Conservation (phyloP, 495 filamentous ascomycete species). For the Collariella sp. region DNA sequence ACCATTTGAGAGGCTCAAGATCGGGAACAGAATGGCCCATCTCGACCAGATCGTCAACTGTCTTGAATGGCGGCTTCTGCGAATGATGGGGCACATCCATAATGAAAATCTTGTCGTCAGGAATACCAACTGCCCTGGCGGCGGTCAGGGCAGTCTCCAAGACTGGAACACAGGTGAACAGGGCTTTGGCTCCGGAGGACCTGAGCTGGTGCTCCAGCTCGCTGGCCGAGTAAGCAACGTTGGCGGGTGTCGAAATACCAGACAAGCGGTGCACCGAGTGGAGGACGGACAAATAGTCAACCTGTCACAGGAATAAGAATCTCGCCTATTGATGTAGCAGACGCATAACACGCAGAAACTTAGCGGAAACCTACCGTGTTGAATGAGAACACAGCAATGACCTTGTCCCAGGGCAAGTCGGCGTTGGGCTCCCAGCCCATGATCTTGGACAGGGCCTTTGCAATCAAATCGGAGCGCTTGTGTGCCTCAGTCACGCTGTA, state of each 20-base stretch:
- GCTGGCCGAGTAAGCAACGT: constrained; percentile 66
- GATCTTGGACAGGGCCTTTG: constrained; percentile 61
- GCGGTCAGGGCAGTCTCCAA: constrained; percentile 62
- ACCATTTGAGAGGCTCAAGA: constrained; percentile 60
- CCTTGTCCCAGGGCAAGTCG: constrained; percentile 81
- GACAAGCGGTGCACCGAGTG: constrained; percentile 71
- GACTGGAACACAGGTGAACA: constrained; percentile 75
- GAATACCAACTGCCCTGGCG: constrained; percentile 56
- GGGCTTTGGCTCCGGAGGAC: constrained; percentile 61
- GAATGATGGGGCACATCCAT: constrained; percentile 56
- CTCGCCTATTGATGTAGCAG: background rate
- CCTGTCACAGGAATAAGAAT: constrained; percentile 38
- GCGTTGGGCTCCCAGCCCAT: constrained; percentile 66
- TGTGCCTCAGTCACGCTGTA: constrained; percentile 59
- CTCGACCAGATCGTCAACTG: constrained; percentile 58
- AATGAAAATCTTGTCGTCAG: constrained; percentile 65
- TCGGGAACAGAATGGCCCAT: constrained; percentile 54
- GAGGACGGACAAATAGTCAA: constrained; percentile 68
- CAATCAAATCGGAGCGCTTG: constrained; percentile 60
- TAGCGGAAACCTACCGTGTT: constrained; percentile 60
- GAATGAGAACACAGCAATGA: constrained; percentile 63
- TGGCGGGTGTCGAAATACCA: constrained; percentile 71
- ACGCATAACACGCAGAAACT: too few relatives aligned
- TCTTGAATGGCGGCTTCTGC: constrained; percentile 52
- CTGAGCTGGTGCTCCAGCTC: constrained; percentile 76